Conservation (phyloP, 768 basidiomycete species). For the Tulasnella sp. region DNA sequence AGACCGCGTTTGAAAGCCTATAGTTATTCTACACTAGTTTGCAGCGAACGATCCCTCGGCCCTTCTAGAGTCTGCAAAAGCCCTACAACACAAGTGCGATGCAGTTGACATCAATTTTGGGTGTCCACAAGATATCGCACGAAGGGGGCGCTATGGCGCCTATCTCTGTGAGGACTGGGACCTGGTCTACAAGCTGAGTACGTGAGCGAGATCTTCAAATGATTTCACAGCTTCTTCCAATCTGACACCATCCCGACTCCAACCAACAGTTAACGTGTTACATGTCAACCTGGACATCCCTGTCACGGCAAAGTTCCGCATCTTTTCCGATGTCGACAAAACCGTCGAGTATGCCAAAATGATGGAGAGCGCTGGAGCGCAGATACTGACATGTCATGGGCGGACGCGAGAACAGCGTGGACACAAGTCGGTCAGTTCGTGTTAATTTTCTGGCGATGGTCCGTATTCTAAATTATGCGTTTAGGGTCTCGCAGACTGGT, state of each 20-base stretch:
- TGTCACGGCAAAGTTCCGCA: conserved; percentile 92
- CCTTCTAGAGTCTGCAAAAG: conserved; percentile 64
- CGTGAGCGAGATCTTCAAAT: conserved; percentile 23
- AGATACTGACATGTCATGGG: conserved; percentile 90
- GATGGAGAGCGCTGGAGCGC: conserved; percentile 90
- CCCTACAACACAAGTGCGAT: conserved; percentile 71
- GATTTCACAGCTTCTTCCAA: background rate
- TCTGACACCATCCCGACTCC: background rate
- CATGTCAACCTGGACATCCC: conserved; percentile 80
- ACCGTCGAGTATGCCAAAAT: conserved; percentile 92
- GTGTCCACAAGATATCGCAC: conserved; percentile 93
- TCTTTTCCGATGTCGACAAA: conserved; percentile 73
- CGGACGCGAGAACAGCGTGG: conserved; percentile 87
- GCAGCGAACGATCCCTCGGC: conserved; percentile 81
- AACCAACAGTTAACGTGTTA: conserved; percentile 62
- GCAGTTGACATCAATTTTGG: conserved; percentile 91
- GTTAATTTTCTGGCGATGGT: background rate
- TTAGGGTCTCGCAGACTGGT: conserved; percentile 81
- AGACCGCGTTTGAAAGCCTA: background rate
- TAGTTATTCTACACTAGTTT: conserved; percentile 38
- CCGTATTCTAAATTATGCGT: background rate
- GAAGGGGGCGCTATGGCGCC: conserved; percentile 73
- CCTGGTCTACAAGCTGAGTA: conserved; percentile 65
- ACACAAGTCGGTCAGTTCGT: conserved; percentile 46
- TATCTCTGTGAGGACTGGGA: conserved; percentile 96